A percentile compares a stretch with the other conserved stretches of the same genome.
These are phyloP conservation scores for Suillus luteus DNA, from an alignment of 768 basidiomycete genomes.

Conservation along the genomic window DNA sequence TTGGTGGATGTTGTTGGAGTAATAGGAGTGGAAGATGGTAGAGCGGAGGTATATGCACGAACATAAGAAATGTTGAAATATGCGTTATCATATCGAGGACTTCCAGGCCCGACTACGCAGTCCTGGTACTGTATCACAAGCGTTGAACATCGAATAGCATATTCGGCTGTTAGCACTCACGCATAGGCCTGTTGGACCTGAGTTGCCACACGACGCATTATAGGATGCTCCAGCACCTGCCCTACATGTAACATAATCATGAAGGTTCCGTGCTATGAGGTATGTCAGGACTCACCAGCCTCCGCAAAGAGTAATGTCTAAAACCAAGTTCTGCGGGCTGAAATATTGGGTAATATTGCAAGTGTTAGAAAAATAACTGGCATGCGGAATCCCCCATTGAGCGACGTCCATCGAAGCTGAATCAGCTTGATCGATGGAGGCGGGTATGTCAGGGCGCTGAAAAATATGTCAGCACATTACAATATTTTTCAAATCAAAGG, in stretches of 20 bases:
- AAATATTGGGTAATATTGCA: slow-evolving; percentile 51
- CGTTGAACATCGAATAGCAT: not conserved
- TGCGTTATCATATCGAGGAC: slow-evolving; percentile 56
- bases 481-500: not conserved
- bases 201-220: slow-evolving; percentile 40
- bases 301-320: slow-evolving; percentile 60
- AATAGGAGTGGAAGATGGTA: slow-evolving; percentile 15
- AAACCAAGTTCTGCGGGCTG: slow-evolving; percentile 49
- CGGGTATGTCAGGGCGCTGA: slow-evolving; percentile 41
- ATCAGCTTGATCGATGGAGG: slow-evolving; percentile 34
- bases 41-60: slow-evolving; percentile 51
- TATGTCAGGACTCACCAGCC: slow-evolving; percentile 38
- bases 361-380: slow-evolving; percentile 39
- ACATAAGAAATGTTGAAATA: slow-evolving; percentile 72
- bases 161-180: slow-evolving; percentile 29
- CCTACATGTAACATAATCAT: slow-evolving; percentile 33
- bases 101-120: slow-evolving; percentile 56
- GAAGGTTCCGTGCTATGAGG: not conserved
- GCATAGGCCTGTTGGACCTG: slow-evolving; percentile 43
- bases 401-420: slow-evolving; percentile 39
- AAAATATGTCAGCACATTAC: slow-evolving; percentile 19
- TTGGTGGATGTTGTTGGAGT: not conserved
- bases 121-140: slow-evolving; percentile 44
- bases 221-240: slow-evolving; percentile 51
- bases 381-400: slow-evolving; percentile 48